Evolutionary conservation across 176 grass and related monocot species (phyloP).

Genomic region (Bothriochloa decipiens): DNA sequence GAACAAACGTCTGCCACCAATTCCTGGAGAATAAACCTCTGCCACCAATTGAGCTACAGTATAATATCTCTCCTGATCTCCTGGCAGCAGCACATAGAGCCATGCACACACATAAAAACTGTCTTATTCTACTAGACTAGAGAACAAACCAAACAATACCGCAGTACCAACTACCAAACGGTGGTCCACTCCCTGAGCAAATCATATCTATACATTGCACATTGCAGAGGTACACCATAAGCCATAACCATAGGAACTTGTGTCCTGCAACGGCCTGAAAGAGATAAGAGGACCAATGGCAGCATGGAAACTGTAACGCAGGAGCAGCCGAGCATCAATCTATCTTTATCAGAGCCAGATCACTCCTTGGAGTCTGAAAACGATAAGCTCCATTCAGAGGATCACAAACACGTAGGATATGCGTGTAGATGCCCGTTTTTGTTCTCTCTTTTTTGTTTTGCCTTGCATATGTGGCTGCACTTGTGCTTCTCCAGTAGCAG

Average conservation of each 20-base stretch:
- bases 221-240: background rate
- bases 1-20: background rate
- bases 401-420: conserved; percentile 29
- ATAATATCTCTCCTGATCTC: background rate
- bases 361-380: conserved; percentile 37
- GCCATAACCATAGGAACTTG: conserved; percentile 19
- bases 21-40: no score
- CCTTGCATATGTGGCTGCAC: background rate
- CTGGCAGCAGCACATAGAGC: background rate
- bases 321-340: background rate
- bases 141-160: background rate
- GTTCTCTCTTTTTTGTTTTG: background rate
- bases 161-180: background rate
- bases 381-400: conserved; percentile 2
- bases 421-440: background rate
- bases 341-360: conserved; percentile 17
- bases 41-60: no score
- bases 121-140: background rate
- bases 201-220: background rate
- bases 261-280: conserved; percentile 38
- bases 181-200: conserved; percentile 8
- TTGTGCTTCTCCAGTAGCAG: background rate
- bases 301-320: conserved; percentile 6
- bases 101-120: background rate
- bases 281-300: conserved; percentile 16